These are phyloP conservation scores for Lentinula novae-zelandiae DNA, from an alignment of 1,284 basidiomycete species.

Conservation along the genomic window DNA sequence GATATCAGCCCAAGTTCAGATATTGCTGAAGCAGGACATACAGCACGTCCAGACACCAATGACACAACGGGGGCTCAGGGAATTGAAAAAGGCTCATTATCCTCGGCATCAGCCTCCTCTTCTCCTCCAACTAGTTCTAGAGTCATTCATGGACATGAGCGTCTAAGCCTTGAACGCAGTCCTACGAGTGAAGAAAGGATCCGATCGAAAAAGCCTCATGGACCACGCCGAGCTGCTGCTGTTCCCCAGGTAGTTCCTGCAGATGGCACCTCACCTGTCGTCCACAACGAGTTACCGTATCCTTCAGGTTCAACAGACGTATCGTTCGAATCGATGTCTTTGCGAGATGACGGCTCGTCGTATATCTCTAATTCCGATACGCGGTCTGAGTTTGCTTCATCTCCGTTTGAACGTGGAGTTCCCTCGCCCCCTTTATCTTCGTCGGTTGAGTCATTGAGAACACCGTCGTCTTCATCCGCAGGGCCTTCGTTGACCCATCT, in stretches of 20 bases:
- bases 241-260: constrained; percentile 2
- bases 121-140: not conserved
- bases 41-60: not conserved
- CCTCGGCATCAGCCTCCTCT: not conserved
- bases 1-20: constrained; percentile 23
- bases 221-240: constrained; percentile 13
- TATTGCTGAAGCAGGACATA: not conserved
- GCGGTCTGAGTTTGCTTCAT: constrained; percentile 18
- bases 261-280: not conserved
- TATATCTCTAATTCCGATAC: constrained; percentile 35
- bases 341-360: constrained; percentile 27
- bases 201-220: constrained; percentile 12
- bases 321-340: constrained; percentile 26
- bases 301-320: constrained; percentile 12
- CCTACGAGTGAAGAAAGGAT: constrained; percentile 6
- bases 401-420: constrained; percentile 14
- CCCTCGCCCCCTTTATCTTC: constrained; percentile 34
- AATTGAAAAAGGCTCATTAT: not conserved
- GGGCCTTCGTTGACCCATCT: constrained; percentile 35
- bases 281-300: not conserved
- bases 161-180: not conserved
- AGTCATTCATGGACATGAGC: not conserved
- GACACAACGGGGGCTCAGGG: not conserved
- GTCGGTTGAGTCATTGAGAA: constrained; percentile 41
- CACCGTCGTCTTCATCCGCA: constrained; percentile 36